These are phyloP conservation scores for Zangia roseola DNA, from an alignment of 768 basidiomycete species.

Conservation along the genomic window DNA sequence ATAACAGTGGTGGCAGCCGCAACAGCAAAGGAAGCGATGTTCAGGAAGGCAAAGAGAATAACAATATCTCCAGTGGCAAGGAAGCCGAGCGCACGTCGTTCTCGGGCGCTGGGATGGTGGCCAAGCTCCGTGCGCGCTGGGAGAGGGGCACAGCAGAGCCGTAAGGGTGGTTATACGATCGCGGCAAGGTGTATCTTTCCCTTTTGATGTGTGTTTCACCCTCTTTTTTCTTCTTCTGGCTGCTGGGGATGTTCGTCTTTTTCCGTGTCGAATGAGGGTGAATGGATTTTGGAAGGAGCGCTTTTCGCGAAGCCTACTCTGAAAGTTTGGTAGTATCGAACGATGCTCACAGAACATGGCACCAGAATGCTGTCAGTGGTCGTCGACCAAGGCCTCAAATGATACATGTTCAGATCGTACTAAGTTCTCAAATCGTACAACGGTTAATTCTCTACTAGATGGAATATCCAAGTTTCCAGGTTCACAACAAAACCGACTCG, in stretches of 20 bases:
- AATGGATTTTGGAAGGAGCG: background rate
- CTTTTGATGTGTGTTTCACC: too few relatives aligned
- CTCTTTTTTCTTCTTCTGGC: background rate
- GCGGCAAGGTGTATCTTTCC: background rate
- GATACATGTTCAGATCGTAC: background rate
- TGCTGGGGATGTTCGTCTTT: background rate
- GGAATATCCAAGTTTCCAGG: background rate
- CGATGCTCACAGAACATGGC: too few relatives aligned
- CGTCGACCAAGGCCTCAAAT: too few relatives aligned
- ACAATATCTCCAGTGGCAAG: background rate
- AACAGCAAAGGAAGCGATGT: too few relatives aligned
- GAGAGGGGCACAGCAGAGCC: constrained; percentile 4
- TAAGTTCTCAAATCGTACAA: too few relatives aligned
- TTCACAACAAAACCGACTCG: too few relatives aligned
- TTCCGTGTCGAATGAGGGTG: background rate
- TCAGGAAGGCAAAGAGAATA: background rate
- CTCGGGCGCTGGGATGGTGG: constrained; percentile 15
- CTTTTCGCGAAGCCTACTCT: background rate
- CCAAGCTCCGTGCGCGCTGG: constrained; percentile 22
- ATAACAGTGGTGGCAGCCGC: too few relatives aligned
- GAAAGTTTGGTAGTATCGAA: background rate
- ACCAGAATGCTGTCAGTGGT: too few relatives aligned
- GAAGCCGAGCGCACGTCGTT: constrained; percentile 1
- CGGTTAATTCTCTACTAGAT: background rate
- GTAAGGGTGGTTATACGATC: too few relatives aligned